A percentile compares a stretch with the other conserved stretches of the same genome.
These are phyloP conservation scores for Fusarium sp. DNA, from an alignment of 2,329 filamentous ascomycete genomes.

Conservation along the genomic window DNA sequence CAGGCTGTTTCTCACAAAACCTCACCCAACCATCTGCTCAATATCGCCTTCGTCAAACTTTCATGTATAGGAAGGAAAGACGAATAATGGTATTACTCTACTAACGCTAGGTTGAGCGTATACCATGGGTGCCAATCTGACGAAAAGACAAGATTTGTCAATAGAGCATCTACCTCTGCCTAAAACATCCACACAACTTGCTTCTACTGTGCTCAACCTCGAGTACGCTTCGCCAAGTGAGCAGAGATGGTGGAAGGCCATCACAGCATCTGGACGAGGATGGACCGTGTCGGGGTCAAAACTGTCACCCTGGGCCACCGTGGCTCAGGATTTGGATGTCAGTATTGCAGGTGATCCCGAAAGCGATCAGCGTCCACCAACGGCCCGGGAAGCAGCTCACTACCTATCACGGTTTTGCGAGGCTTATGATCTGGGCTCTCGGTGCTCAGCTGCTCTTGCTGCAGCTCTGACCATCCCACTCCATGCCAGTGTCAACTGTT, in stretches of 20 bases:
- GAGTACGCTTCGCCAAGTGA: not conserved
- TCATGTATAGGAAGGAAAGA: not conserved
- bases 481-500: not conserved
- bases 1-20: not conserved
- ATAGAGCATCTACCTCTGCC: not conserved
- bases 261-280: not conserved
- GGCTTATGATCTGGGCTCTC: slow-evolving; percentile 4
- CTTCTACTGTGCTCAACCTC: not conserved
- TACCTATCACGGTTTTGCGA: slow-evolving; percentile 5
- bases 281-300: not conserved
- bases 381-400: slow-evolving; percentile 1
- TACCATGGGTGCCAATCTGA: not conserved
- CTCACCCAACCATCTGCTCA: not conserved
- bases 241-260: not conserved
- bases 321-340: too few relatives aligned
- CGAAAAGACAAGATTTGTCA: not conserved
- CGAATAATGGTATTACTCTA: slow-evolving; percentile 4
- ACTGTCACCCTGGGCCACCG: not conserved
- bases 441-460: slow-evolving; percentile 5
- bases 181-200: not conserved
- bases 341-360: too few relatives aligned
- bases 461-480: slow-evolving; percentile 10
- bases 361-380: not conserved
- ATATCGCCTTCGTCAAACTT: not conserved
- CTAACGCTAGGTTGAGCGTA: not conserved